These are phyloP conservation scores for Saitozyma sp. DNA, from an alignment of 768 basidiomycete species.

Conservation along the genomic window DNA sequence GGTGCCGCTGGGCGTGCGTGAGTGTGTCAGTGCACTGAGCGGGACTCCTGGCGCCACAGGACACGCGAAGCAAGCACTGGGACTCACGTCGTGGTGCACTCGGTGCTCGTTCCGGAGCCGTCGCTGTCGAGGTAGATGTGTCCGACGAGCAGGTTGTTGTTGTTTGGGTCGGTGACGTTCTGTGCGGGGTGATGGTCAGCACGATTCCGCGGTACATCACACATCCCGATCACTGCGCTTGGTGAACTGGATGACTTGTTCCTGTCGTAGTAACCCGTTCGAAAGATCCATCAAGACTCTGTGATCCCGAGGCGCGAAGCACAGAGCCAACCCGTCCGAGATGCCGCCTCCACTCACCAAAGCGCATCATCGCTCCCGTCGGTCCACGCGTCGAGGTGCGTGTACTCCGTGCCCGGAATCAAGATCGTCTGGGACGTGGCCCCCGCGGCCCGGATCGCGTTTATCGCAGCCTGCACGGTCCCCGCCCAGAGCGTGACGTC, in stretches of 20 bases:
- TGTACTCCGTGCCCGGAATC: slow-evolving; percentile 64
- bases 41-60: too few species aligned
- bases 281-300: neutral
- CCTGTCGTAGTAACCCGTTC: too few species aligned
- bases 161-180: slow-evolving; percentile 56
- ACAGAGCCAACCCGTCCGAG: too few species aligned
- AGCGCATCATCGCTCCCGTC: slow-evolving; percentile 60
- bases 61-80: neutral
- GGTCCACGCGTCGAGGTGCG: slow-evolving; percentile 57
- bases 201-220: too few species aligned
- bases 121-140: slow-evolving; percentile 66
- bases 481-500: slow-evolving; percentile 54
- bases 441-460: slow-evolving; percentile 63
- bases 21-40: neutral
- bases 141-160: slow-evolving; percentile 62
- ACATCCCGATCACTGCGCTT: too few species aligned
- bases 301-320: too few species aligned
- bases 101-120: slow-evolving; percentile 56
- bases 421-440: slow-evolving; percentile 63
- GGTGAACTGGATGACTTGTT: too few species aligned
- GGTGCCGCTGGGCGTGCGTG: slow-evolving; percentile 55
- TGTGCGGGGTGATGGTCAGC: neutral
- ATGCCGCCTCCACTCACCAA: slow-evolving; percentile 39
- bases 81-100: slow-evolving; percentile 59
- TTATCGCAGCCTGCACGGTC: slow-evolving; percentile 64